These are phyloP conservation scores for Tulasnella sp. DNA, from an alignment of 768 basidiomycete genomes.

Conservation along the genomic window DNA sequence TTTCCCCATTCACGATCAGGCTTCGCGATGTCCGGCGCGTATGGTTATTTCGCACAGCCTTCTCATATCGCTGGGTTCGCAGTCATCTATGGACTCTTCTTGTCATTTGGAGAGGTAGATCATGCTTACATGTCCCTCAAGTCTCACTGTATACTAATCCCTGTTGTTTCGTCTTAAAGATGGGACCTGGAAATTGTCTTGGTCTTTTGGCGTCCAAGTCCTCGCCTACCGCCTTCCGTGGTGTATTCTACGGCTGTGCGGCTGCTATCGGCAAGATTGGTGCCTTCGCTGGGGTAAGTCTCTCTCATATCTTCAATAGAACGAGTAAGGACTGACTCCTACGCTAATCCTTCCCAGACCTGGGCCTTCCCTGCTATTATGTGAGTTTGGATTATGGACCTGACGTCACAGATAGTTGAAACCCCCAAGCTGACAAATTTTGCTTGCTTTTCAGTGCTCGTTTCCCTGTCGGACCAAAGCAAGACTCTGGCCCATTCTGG, in stretches of 20 bases:
- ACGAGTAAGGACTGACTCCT: too few species aligned
- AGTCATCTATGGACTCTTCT: constrained; percentile 82
- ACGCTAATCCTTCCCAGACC: constrained; percentile 27
- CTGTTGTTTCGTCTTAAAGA: constrained; percentile 19
- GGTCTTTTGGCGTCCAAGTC: constrained; percentile 79
- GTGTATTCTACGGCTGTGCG: constrained; percentile 65
- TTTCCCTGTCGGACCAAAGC: constrained; percentile 31
- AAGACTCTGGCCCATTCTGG: constrained; percentile 80
- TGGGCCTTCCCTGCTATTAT: constrained; percentile 18
- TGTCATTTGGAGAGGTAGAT: constrained; percentile 65
- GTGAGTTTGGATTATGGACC: background rate
- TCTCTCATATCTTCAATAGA: constrained; percentile 20
- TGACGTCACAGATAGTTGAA: too few species aligned
- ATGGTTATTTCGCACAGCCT: constrained; percentile 28
- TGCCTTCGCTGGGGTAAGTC: constrained; percentile 74
- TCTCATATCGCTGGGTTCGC: constrained; percentile 26
- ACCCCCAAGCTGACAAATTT: background rate
- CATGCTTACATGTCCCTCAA: background rate
- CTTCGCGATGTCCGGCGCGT: constrained; percentile 84
- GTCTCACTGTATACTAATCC: background rate
- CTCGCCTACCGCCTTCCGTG: constrained; percentile 75
- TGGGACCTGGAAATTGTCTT: constrained; percentile 71
- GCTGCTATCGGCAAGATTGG: constrained; percentile 49
- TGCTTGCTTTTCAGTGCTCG: background rate
- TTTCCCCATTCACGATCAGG: constrained; percentile 29